These are phyloP conservation scores for Cercospora canescens DNA, from an alignment of 2,329 filamentous ascomycete genomes.

Conservation along the genomic window DNA sequence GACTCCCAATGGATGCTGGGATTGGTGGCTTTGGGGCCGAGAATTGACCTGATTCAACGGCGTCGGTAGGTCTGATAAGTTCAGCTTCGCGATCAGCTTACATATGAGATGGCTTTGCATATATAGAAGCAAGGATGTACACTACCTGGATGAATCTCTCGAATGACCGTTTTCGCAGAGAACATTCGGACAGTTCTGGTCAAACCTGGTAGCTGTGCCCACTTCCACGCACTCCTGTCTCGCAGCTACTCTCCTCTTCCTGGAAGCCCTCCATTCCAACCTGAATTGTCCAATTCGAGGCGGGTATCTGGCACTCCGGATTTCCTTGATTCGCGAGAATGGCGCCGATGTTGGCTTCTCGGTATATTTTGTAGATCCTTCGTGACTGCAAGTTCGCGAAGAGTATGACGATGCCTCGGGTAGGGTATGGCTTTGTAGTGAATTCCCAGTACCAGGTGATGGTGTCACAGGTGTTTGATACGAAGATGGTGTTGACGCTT, in stretches of 20 bases:
- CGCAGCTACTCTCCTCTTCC: constrained; percentile 1
- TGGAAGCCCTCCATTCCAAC: constrained; percentile 9
- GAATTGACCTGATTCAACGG: neutral
- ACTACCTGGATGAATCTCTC: too few species aligned
- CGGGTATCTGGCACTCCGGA: constrained; percentile 15
- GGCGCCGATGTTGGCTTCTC: constrained; percentile 21
- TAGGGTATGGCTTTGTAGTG: constrained; percentile 18
- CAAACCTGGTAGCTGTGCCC: neutral
- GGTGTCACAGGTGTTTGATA: constrained; percentile 21
- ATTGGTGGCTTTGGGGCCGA: neutral
- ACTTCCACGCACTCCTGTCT: neutral
- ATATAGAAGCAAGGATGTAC: too few species aligned
- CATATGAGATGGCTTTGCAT: too few species aligned
- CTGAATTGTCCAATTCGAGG: neutral
- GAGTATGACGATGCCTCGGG: constrained; percentile 22
- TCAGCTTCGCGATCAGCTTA: too few species aligned
- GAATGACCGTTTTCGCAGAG: too few species aligned
- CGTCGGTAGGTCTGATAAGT: too few species aligned
- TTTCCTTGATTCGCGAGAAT: constrained; percentile 16
- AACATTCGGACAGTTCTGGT: too few species aligned
- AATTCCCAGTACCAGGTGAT: constrained; percentile 29
- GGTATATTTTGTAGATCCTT: constrained; percentile 22
- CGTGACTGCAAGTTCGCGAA: constrained; percentile 18
- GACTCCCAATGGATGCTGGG: neutral
- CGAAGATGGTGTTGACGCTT: constrained; percentile 20